Conservation (phyloP, 345 rosid genomes). For the Rhodomyrtus tomentosa region DNA sequence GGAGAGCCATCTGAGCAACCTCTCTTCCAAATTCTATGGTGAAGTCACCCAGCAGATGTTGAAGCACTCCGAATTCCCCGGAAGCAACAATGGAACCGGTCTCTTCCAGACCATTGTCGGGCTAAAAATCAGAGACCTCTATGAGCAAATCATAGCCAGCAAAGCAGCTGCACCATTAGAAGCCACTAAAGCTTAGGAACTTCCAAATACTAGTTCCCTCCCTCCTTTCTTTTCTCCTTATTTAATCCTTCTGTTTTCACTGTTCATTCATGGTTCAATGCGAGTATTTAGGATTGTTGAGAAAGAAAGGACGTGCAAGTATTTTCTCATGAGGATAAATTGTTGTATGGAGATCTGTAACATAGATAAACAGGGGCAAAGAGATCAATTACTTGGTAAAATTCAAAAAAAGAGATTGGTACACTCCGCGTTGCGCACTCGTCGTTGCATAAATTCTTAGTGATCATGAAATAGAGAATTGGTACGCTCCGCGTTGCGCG, state of each 20-base stretch:
- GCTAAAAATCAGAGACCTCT: slow-evolving; percentile 84
- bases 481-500: neutral
- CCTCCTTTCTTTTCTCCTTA: neutral
- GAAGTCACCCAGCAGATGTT: slow-evolving; percentile 96
- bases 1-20: slow-evolving; percentile 90
- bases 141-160: slow-evolving; percentile 54
- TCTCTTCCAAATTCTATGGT: slow-evolving; percentile 87
- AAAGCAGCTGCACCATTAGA: slow-evolving; percentile 38
- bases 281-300: slow-evolving; percentile 9
- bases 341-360: slow-evolving; percentile 23
- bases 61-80: slow-evolving; percentile 91
- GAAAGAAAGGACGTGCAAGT: neutral
- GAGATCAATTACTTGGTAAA: slow-evolving; percentile 1
- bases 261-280: neutral
- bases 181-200: slow-evolving; percentile 49
- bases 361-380: slow-evolving; percentile 7
- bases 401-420: neutral
- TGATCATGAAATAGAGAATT: no score
- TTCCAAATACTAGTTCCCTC: neutral
- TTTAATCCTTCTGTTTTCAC: neutral
- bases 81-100: slow-evolving; percentile 96
- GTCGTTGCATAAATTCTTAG: neutral
- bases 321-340: slow-evolving; percentile 2
- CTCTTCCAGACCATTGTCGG: slow-evolving; percentile 90
- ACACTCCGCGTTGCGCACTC: neutral